phyloP scores from a whole-genome alignment of 2,329 filamentous ascomycete species.

The Akanthomyces lecanii region DNA sequence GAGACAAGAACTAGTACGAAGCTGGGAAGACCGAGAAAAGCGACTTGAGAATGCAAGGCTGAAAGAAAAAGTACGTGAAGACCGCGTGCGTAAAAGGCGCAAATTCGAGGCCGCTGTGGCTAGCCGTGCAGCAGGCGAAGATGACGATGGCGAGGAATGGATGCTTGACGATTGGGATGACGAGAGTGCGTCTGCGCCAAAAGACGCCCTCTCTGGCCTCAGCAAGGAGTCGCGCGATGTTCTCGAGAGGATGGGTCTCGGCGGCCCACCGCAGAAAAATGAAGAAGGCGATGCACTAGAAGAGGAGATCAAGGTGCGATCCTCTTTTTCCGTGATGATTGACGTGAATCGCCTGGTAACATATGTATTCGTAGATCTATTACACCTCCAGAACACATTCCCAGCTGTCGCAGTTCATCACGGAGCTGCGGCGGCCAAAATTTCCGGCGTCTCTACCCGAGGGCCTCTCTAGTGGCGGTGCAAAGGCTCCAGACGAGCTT shows the following conservation, averaged over 20 bases:
- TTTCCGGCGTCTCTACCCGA: conserved; percentile 67
- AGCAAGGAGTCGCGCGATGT: conserved; percentile 73
- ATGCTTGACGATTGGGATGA: conserved; percentile 68
- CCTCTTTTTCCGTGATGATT: conserved; percentile 4
- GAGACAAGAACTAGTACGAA: conserved; percentile 59
- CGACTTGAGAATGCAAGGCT: conserved; percentile 62
- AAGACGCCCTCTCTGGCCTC: conserved; percentile 49
- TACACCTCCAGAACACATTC: conserved; percentile 93
- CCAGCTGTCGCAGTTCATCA: conserved; percentile 82
- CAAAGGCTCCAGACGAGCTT: conserved; percentile 29
- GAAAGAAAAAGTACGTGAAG: conserved; percentile 56
- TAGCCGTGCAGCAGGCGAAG: conserved; percentile 27
- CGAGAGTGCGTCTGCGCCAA: conserved; percentile 23
- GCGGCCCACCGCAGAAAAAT: conserved; percentile 31
- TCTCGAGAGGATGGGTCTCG: conserved; percentile 61
- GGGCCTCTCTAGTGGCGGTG: conserved; percentile 28
- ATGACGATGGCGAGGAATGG: conserved; percentile 63
- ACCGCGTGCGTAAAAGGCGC: conserved; percentile 43
- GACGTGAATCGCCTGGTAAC: conserved; percentile 23
- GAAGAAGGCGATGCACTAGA: conserved; percentile 45
- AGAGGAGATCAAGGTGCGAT: conserved; percentile 63
- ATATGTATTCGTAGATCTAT: conserved; percentile 57
- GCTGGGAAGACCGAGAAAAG: conserved; percentile 70
- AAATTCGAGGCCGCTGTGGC: conserved; percentile 36
- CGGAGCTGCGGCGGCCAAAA: conserved; percentile 72